Evolutionary conservation across 129 eudicot species (phyloP), one percentile per base, ranked within the genome.

Genomic region (Cynara cardunculus): DNA sequence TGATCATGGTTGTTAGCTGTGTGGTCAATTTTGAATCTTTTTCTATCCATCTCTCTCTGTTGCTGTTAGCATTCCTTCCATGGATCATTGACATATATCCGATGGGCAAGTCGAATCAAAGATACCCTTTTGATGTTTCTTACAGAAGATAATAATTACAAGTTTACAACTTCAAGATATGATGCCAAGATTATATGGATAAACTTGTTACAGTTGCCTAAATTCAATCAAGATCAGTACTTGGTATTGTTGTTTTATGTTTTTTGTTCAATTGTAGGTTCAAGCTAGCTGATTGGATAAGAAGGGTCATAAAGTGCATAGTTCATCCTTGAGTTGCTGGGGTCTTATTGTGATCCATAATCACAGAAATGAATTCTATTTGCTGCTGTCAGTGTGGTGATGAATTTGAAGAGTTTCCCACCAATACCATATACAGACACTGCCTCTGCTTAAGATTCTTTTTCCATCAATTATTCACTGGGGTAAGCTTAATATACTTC

Each of bases 301-400:
- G 24, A 35, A 73, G 7, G 75, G 1, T 69, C 14, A 27, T 46
- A 59, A n/a, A 25, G 0, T 81, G 65, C 68, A 34, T 31, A 22
- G 25, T 74, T 8, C 25, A n/a, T 69, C 27, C 65, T 56, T 56
- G 67, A 27, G 70, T 24, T 59, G 70, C 11, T 71, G 19, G 75
- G 46, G 75, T 6, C 24, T 71, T 41, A 35, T 25, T 13, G 56
- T 24, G 27, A 24, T 21, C 24, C 75, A 71, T 71, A 35, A 71
- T 35, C 75, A 21, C 46, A 76, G 69, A 77, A 72, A 83, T 83
- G 86, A 62, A 72, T 72, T 21, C 82, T 11, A 83, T 83, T 39
- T 83, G 86, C 37, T 83, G 86, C 74, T 77, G 78, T 72, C 61
- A 83, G n/a, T 83, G 86, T 77, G 82, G 74, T 65, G 86, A 83